Conservation (phyloP, 495 filamentous ascomycete species). For the Trypethelium eluteriae region DNA sequence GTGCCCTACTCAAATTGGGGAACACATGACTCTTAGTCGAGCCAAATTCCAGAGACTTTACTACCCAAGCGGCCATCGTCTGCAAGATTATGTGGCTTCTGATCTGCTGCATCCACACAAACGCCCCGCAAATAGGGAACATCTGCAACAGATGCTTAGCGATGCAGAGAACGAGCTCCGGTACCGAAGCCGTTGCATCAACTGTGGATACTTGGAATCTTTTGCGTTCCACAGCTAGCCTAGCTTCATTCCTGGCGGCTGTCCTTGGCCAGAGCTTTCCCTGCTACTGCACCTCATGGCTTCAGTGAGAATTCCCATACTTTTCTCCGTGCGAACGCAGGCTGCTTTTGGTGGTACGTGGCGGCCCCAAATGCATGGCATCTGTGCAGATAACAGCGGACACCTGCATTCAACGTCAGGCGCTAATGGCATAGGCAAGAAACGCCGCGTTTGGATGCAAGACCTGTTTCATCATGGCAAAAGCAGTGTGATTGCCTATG, state of each 20-base stretch:
- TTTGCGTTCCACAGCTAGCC: conserved; percentile 5
- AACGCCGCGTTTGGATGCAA: conserved; percentile 3
- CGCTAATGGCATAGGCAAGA: background rate
- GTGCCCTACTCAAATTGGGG: conserved; percentile 14
- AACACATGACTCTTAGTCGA: conserved; percentile 11
- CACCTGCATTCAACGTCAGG: conserved; percentile 18
- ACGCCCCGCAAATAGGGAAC: conserved; percentile 6
- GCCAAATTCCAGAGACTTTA: background rate
- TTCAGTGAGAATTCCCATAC: background rate
- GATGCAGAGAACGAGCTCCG: conserved; percentile 2
- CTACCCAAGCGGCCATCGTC: conserved; percentile 15
- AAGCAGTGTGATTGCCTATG: conserved; percentile 1
- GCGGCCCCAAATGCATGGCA: conserved; percentile 17
- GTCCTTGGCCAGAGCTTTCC: conserved; percentile 12
- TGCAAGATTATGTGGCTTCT: conserved; percentile 10
- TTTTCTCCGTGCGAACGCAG: background rate
- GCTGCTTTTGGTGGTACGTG: conserved; percentile 15
- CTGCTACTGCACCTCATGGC: background rate
- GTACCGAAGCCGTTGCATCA: conserved; percentile 10
- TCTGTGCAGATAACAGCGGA: conserved; percentile 24
- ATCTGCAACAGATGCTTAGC: background rate
- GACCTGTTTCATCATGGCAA: conserved; percentile 3
- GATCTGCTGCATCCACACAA: conserved; percentile 20
- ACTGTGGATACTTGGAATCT: background rate
- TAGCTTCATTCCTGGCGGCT: conserved; percentile 24